A percentile compares a stretch with the other conserved stretches of the same genome.
phyloP scores from a whole-genome alignment of 257 asterid species.

The Solanum megistacrolobum region DNA sequence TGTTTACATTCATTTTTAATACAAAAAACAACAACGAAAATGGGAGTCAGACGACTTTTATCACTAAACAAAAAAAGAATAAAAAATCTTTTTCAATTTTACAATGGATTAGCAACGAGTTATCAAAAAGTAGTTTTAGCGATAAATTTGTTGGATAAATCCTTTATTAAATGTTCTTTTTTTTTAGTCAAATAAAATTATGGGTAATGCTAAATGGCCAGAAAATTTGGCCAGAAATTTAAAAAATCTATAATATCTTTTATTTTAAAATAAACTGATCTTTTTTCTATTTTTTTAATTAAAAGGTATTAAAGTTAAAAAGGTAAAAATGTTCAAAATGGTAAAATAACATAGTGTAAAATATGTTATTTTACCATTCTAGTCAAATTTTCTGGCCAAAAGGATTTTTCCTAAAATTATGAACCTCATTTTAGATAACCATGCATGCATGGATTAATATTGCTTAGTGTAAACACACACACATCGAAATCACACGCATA shows the following conservation, averaged over 20 bases:
- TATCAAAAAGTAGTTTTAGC: neutral
- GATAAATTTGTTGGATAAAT: neutral
- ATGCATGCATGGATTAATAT: neutral
- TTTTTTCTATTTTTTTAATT: too few species aligned
- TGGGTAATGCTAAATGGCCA: too few species aligned
- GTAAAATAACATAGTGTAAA: too few species aligned
- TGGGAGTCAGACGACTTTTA: neutral
- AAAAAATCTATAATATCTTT: too few species aligned
- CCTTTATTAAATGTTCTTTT: neutral
- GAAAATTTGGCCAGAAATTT: too few species aligned
- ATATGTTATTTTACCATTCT: too few species aligned
- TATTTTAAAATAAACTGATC: too few species aligned
- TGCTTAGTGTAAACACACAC: neutral
- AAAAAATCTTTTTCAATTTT: neutral
- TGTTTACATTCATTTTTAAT: neutral
- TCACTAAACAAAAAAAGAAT: neutral
- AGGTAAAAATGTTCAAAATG: too few species aligned
- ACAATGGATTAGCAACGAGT: neutral
- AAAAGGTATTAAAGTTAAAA: too few species aligned
- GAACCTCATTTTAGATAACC: neutral
- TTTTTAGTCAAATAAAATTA: neutral
- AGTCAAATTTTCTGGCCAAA: too few species aligned
- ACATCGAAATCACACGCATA: neutral
- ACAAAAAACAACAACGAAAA: neutral
- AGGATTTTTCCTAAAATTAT: neutral